phyloP scores from a whole-genome alignment of 2,329 filamentous ascomycete species.

The Fonsecaea pedrosoi region DNA sequence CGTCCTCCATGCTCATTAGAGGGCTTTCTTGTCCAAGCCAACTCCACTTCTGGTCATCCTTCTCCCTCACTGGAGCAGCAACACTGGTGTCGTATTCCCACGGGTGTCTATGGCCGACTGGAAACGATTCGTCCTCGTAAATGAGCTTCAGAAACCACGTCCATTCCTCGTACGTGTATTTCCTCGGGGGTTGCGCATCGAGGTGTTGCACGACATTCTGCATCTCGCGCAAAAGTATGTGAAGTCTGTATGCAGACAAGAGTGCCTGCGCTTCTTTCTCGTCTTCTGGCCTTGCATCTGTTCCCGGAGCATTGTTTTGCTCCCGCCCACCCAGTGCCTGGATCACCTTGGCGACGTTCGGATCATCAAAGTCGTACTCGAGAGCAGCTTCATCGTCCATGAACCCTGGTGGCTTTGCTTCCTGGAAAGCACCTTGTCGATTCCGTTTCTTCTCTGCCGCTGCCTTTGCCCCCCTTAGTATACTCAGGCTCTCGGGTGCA shows the following conservation, averaged over 20 bases:
- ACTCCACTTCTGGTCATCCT: conserved; percentile 9
- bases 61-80: conserved; percentile 1
- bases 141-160: conserved; percentile 19
- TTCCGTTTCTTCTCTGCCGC: conserved; percentile 7
- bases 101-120: background rate
- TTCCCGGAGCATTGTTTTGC: conserved; percentile 15
- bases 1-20: conserved; percentile 18
- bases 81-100: background rate
- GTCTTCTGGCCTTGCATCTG: conserved; percentile 18
- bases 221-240: conserved; percentile 37
- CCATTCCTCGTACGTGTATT: conserved; percentile 38
- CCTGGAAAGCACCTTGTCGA: conserved; percentile 2
- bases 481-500: conserved; percentile 5
- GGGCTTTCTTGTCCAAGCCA: conserved; percentile 16
- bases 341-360: conserved; percentile 15
- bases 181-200: conserved; percentile 35
- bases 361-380: conserved; percentile 3
- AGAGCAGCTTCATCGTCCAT: conserved; percentile 9
- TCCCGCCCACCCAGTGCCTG: conserved; percentile 22
- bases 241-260: conserved; percentile 25
- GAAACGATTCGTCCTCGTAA: conserved; percentile 4
- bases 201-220: conserved; percentile 40
- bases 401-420: conserved; percentile 6
- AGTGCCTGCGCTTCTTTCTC: conserved; percentile 31
- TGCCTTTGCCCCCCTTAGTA: background rate